Evolutionary conservation across 192 early-diverging fungal genomes (phyloP).

Genomic region (Entomortierella chlamydospora): DNA sequence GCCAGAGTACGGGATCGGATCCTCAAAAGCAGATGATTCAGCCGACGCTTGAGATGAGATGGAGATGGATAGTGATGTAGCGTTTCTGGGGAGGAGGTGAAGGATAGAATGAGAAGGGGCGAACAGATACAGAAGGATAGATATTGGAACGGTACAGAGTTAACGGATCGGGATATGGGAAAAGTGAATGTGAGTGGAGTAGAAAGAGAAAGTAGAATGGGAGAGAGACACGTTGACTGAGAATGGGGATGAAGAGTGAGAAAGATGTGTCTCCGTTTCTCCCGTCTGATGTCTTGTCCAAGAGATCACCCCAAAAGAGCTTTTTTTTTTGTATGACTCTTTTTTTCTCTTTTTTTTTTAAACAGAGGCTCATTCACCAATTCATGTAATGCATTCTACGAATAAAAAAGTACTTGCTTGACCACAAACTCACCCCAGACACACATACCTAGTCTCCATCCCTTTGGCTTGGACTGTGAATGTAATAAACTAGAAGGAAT

Average conservation of each 20-base stretch:
- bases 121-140: not conserved
- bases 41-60: constrained; percentile 15
- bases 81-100: not conserved
- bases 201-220: too few species aligned
- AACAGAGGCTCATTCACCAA: too few species aligned
- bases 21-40: constrained; percentile 39
- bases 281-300: too few species aligned
- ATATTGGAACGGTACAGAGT: not conserved
- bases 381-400: too few species aligned
- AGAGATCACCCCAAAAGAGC: not conserved
- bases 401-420: too few species aligned
- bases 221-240: too few species aligned
- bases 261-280: too few species aligned
- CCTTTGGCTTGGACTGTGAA: not conserved
- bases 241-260: too few species aligned
- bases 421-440: not conserved
- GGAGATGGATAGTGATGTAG: constrained; percentile 1
- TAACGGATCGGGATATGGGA: not conserved
- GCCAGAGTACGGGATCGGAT: constrained; percentile 54
- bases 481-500: too few species aligned
- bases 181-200: not conserved
- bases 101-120: not conserved
- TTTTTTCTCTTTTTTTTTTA: too few species aligned
- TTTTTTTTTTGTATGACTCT: not conserved
- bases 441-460: constrained; percentile 2